These are phyloP conservation scores for Rhazya stricta DNA, from an alignment of 257 asterid species.

Conservation along the genomic window DNA sequence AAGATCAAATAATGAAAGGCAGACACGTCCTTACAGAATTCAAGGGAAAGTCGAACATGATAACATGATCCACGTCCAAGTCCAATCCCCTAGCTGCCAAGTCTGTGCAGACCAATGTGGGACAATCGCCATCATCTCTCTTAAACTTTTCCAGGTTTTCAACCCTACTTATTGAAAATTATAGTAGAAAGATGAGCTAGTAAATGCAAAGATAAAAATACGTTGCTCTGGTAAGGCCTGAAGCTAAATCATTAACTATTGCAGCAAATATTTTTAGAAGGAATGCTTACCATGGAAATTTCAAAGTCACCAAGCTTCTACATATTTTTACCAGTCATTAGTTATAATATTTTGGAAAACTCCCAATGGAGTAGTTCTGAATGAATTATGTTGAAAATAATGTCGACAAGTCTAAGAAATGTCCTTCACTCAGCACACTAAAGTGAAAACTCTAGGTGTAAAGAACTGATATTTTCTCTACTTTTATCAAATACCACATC, in stretches of 20 bases:
- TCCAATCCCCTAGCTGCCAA: constrained; percentile 98
- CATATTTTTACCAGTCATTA: background rate
- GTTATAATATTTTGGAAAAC: background rate
- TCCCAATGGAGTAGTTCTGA: background rate
- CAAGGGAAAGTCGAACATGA: constrained; percentile 93
- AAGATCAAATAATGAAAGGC: constrained; percentile 9
- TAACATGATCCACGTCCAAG: constrained; percentile 95
- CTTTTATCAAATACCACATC: background rate
- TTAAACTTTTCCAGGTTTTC: constrained; percentile 75
- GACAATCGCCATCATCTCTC: constrained; percentile 91
- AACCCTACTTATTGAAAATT: constrained; percentile 43
- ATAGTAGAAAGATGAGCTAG: constrained; percentile 12
- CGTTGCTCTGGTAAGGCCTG: background rate
- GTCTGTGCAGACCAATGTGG: constrained; percentile 96
- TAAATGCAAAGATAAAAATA: constrained; percentile 10
- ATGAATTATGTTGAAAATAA: background rate
- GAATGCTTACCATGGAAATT: background rate
- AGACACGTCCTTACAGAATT: constrained; percentile 65
- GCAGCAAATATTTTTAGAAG: background rate
- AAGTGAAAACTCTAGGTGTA: background rate
- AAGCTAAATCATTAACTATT: background rate
- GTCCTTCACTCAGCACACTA: background rate
- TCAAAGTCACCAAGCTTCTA: background rate
- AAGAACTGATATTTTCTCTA: background rate
- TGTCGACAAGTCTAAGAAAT: background rate